phyloP scores from a whole-genome alignment of 148 eudicot species.

The Vaccinium corymbosum region DNA sequence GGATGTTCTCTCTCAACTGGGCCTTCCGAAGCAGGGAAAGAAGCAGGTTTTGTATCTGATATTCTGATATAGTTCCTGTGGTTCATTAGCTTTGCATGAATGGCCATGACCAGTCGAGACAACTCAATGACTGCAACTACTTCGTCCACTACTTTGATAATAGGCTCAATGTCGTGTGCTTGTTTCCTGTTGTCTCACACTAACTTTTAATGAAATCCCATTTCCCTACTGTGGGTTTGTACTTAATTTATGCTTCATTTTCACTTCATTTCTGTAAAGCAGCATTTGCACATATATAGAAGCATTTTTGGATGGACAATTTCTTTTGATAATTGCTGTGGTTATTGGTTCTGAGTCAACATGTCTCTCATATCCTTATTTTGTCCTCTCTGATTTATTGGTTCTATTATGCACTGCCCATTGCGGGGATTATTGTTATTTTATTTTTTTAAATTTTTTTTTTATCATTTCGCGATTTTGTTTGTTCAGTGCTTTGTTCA shows the following conservation, averaged over 20 bases:
- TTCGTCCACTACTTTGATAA: background rate
- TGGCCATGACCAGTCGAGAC: background rate
- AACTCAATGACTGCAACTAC: background rate
- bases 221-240: background rate
- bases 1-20: constrained; percentile 84
- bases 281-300: background rate
- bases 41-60: constrained; percentile 63
- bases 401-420: background rate
- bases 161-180: background rate
- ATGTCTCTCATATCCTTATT: background rate
- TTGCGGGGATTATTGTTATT: background rate
- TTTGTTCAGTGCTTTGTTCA: constrained; percentile 8
- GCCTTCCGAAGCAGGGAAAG: constrained; percentile 95
- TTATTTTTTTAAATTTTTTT: background rate
- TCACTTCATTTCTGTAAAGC: background rate
- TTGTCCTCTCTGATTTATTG: background rate
- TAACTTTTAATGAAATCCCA: background rate
- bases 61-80: background rate
- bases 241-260: background rate
- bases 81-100: background rate
- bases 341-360: background rate
- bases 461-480: background rate
- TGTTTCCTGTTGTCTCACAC: background rate
- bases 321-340: background rate
- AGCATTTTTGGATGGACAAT: background rate